A percentile compares a stretch with the other conserved stretches of the same genome.
phyloP scores from a whole-genome alignment of 805 yeast genomes.

The Candida mattraensis region DNA sequence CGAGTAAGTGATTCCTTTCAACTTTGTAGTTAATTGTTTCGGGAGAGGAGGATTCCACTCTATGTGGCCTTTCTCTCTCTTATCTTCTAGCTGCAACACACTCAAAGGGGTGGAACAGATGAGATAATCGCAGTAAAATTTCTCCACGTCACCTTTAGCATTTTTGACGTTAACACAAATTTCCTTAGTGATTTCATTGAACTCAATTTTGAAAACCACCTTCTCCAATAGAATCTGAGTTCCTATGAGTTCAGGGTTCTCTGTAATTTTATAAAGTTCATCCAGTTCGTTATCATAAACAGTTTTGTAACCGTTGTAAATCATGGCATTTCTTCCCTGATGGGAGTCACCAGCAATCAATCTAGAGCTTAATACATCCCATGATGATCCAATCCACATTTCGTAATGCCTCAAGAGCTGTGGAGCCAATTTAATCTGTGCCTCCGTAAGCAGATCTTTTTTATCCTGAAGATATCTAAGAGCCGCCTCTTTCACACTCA shows the following conservation, averaged over 20 bases:
- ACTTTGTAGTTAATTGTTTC: constrained; percentile 21
- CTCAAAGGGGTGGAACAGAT: constrained; percentile 53
- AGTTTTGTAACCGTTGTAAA: constrained; percentile 54
- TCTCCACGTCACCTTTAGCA: constrained; percentile 8
- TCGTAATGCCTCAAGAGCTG: constrained; percentile 56
- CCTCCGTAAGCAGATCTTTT: constrained; percentile 45
- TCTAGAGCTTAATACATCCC: constrained; percentile 63
- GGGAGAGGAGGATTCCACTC: constrained; percentile 39
- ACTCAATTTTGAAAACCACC: constrained; percentile 27
- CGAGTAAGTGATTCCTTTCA: constrained; percentile 38
- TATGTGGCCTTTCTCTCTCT: constrained; percentile 28
- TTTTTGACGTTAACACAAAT: constrained; percentile 23
- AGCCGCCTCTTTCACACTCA: constrained; percentile 52
- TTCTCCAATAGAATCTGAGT: constrained; percentile 22
- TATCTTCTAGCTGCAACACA: constrained; percentile 38
- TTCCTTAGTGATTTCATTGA: constrained; percentile 17
- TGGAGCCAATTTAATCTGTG: constrained; percentile 50
- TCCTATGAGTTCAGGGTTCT: constrained; percentile 14
- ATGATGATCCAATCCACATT: constrained; percentile 75
- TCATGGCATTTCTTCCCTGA: constrained; percentile 69
- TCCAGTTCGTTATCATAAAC: constrained; percentile 32
- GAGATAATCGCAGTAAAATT: constrained; percentile 37
- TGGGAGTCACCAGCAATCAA: constrained; percentile 39
- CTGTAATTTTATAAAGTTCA: constrained; percentile 23
- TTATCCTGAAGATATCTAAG: constrained; percentile 46